A percentile compares a stretch with the other conserved stretches of the same genome.
Evolutionary conservation across 2,329 filamentous ascomycete species (phyloP).

Genomic region (Arachnopeziza araneosa): DNA sequence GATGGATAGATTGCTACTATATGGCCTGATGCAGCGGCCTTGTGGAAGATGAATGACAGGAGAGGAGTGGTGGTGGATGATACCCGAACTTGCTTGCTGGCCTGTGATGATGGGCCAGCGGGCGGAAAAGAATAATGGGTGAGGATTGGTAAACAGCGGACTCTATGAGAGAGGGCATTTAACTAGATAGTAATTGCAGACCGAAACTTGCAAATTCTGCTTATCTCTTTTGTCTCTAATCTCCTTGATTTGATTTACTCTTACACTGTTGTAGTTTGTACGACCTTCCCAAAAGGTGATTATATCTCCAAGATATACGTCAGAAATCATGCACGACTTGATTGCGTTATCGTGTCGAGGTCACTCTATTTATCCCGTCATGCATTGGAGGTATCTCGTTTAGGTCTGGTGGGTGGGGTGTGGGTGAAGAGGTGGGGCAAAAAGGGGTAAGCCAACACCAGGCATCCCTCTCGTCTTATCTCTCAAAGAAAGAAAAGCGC

Average conservation of each 20-base stretch:
- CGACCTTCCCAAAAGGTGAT: too few species aligned
- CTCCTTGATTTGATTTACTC: background rate
- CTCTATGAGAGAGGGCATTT: background rate
- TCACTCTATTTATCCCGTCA: too few species aligned
- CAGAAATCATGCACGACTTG: too few species aligned
- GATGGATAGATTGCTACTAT: slow-evolving; percentile 12
- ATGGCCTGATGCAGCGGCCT: background rate
- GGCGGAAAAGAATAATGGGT: background rate
- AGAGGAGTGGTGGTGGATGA: background rate
- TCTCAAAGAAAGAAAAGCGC: too few species aligned
- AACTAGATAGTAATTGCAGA: background rate
- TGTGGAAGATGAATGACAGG: background rate
- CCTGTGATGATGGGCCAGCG: background rate
- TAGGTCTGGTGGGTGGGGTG: too few species aligned
- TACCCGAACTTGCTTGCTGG: slow-evolving; percentile 1
- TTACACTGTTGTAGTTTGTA: too few species aligned
- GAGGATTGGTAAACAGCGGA: background rate
- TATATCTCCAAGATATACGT: too few species aligned
- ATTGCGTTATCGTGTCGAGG: too few species aligned
- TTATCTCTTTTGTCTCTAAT: background rate
- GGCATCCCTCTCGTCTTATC: too few species aligned
- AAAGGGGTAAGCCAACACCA: too few species aligned
- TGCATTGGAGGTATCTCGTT: too few species aligned
- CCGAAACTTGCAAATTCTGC: background rate
- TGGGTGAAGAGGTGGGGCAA: too few species aligned